Base-by-base conservation (phyloP, 768 basidiomycete genomes). In the Lyophyllum decastes region DNA sequence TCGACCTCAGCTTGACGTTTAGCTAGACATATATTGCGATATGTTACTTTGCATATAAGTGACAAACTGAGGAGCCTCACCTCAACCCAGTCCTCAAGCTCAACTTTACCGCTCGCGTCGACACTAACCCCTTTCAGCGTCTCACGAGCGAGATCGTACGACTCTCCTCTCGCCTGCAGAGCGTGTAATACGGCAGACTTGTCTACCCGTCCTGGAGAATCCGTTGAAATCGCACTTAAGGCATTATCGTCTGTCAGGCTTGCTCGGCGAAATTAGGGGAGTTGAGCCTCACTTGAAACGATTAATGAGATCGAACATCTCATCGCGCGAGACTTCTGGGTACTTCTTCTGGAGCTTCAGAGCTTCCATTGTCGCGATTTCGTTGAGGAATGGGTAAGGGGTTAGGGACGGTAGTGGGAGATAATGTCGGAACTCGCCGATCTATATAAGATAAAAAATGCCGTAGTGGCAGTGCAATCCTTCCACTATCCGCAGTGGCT, bases 41-140 rank as follows among this genome's bases (percentile, higher is more conserved):
- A 45, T 49, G 10, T 45, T 27, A 38, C 8, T 25, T 52, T 35
- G 26, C 26, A 40, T 34, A 46, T 16, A 48, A 62, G 61, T 55
- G 58, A 64, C 54, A 63, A 41, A 54, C 61, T 41, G 34, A 21
- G 40, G 34, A 41, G n/a, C 56, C 84, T 59, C 61, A 95, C 91
- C 84, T 98, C 96, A 45, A 98, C 95, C 89, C 94, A 99, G 69
- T 98, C 97, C 64, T 98, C 97, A 58, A 98, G 77, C 73, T 98
- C 97, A 57, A 99, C 88, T 72, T 94, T 93, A 45, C 97, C 96
- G 71, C 90, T 93, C 5, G 96, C 89, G 71, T 98, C 96, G 49
- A 98, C 87, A 57, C 88, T 90, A 68, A 98, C 95, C 64, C 88
- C 83, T 76, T 99, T 99, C 72, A 99, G 78, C 0, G 95, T 92